Percentiles rank a stretch among this genome's conserved stretches.
These are phyloP conservation scores for Eimeria falciformis DNA, from an alignment of 169 alveolate genomes.

Conservation along the genomic window DNA sequence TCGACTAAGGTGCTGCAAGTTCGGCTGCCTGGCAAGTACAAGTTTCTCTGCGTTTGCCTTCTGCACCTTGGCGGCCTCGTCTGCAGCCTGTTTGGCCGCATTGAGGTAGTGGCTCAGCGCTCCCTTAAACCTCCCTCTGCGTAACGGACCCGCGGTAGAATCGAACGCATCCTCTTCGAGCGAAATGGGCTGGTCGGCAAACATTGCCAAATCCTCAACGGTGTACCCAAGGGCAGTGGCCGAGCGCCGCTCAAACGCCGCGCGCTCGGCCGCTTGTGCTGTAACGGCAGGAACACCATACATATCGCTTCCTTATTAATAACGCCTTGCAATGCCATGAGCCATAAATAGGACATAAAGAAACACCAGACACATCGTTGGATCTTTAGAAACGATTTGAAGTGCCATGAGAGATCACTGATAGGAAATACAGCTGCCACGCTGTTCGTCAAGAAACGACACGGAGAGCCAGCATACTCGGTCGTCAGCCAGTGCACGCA, in stretches of 20 bases:
- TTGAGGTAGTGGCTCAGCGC: constrained; percentile 64
- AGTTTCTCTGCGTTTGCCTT: constrained; percentile 67
- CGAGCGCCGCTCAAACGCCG: constrained; percentile 55
- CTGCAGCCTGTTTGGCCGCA: constrained; percentile 78
- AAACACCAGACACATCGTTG: too few relatives aligned
- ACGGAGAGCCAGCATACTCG: too few relatives aligned
- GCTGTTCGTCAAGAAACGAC: too few relatives aligned
- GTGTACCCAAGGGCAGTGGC: constrained; percentile 72
- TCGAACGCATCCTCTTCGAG: not conserved
- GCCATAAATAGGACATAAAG: too few relatives aligned
- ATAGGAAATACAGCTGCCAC: too few relatives aligned
- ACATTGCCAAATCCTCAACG: constrained; percentile 64
- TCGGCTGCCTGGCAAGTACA: constrained; percentile 59
- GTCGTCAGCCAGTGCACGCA: too few relatives aligned
- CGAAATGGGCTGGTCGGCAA: constrained; percentile 28
- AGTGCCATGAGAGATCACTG: too few relatives aligned
- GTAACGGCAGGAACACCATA: not conserved
- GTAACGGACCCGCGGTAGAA: constrained; percentile 1
- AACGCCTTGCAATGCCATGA: too few relatives aligned
- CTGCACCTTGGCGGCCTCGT: constrained; percentile 40
- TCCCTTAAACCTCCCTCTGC: not conserved
- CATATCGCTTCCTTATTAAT: not conserved
- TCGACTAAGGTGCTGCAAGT: constrained; percentile 50
- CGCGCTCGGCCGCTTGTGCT: constrained; percentile 68
- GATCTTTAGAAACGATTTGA: too few relatives aligned